Base-by-base conservation (phyloP, 2,329 filamentous ascomycete genomes). In the Neoscytalidium dimidiatum region DNA sequence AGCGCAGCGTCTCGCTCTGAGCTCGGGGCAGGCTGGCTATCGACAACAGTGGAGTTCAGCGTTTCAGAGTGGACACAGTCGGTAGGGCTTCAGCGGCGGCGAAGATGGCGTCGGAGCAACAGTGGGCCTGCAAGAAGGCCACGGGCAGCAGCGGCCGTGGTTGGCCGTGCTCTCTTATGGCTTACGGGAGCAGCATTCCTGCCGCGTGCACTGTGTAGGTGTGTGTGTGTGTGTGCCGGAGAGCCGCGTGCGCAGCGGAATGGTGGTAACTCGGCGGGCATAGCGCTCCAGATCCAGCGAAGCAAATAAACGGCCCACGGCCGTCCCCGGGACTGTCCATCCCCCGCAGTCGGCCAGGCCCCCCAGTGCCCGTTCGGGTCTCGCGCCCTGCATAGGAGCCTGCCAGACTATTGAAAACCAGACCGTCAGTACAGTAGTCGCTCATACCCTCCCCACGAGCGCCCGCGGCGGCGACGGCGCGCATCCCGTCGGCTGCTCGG, bases 41-140 rank as follows among this genome's bases (percentile, higher is more conserved):
- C 52, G 41, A 60, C 28, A 38, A 38, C 28, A 43, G 56, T 44
- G 53, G 53, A 58, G 53, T 38, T 14, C 52, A 56, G 52, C 33
- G 52, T 60, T 60, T 60, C 56, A 60, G 56, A 44, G 17, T 46
- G 41, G 38, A 13, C 38, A 26, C 38, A 21, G 56, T 23, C 28
- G 38, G 21, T 44, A 46, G 35, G 35, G 52, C 52, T 48, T 48
- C 8, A 35, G 33, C 52, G 19, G 33, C 38, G 52, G 31, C 35
- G 29, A 23, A 43, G 23, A 38, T n/a, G 31, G n/a, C 26, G 49
- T 52, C 29, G 49, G 48, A 35, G 29, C n/a, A n/a, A 28, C 5
- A 23, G 52, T 43, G 52, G 52, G 23, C 4, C 52, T 57, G 52
- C 38, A 46, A 46, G 35, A 23, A 43, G 51, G 51, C n/a, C 49